phyloP scores from a whole-genome alignment of 2,329 filamentous ascomycete genomes.

The Aspergillus ibericus region DNA sequence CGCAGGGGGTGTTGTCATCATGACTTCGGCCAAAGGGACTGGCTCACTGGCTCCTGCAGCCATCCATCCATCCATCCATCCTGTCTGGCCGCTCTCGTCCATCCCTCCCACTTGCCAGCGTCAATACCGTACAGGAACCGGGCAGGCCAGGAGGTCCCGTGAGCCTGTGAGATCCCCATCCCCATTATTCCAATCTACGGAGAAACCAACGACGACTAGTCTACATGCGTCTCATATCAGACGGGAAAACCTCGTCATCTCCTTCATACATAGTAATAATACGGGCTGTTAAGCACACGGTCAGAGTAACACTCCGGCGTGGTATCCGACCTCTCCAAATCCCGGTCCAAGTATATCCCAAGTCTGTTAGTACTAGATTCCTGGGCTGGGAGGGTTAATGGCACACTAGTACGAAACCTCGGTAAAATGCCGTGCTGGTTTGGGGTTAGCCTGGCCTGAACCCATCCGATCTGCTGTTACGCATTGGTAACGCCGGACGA shows the following conservation, averaged over 20 bases:
- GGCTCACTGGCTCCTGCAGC: constrained; percentile 1
- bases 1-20: constrained; percentile 19
- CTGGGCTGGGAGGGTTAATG: too few species aligned
- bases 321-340: constrained; percentile 7
- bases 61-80: background rate
- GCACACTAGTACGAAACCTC: constrained; percentile 2
- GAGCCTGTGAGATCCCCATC: too few species aligned
- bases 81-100: background rate
- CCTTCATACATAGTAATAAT: background rate
- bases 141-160: background rate
- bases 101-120: background rate
- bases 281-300: background rate
- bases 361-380: too few species aligned
- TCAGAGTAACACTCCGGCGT: constrained; percentile 2
- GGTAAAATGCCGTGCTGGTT: constrained; percentile 16
- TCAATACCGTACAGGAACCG: background rate
- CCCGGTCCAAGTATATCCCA: background rate
- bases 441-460: background rate
- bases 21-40: constrained; percentile 14
- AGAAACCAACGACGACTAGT: too few species aligned
- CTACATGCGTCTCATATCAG: background rate
- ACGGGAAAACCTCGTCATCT: background rate
- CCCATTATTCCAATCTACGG: background rate
- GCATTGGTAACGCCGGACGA: background rate
- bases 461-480: constrained; percentile 8